These are phyloP conservation scores for Botryotinia narcissicola DNA, from an alignment of 2,329 filamentous ascomycete genomes.

Conservation along the genomic window DNA sequence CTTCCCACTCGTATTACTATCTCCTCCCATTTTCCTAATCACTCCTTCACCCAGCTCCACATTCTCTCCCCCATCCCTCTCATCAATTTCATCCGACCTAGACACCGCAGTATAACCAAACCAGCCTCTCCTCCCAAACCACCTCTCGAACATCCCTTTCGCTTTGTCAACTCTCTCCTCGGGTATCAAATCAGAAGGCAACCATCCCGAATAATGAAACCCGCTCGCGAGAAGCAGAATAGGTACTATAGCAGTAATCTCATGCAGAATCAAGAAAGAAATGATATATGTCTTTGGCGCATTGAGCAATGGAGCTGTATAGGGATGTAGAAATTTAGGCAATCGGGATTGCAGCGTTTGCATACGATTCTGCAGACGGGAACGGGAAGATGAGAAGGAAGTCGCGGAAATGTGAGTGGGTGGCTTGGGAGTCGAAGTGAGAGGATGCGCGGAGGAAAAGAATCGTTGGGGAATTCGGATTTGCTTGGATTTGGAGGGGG, in stretches of 20 bases:
- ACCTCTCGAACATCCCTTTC: constrained; percentile 71
- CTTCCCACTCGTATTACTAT: constrained; percentile 36
- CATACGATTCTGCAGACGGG: background rate
- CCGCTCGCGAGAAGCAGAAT: constrained; percentile 69
- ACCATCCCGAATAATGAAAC: constrained; percentile 78
- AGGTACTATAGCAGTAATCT: constrained; percentile 82
- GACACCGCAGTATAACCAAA: constrained; percentile 53
- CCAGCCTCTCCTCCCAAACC: constrained; percentile 78
- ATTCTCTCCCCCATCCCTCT: constrained; percentile 26
- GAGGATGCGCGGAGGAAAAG: background rate
- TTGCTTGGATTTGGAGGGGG: background rate
- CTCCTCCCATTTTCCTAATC: constrained; percentile 31
- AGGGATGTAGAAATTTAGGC: constrained; percentile 65
- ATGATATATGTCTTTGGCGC: constrained; percentile 81
- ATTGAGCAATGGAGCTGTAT: constrained; percentile 66
- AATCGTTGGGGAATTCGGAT: background rate
- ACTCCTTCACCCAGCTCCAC: constrained; percentile 30
- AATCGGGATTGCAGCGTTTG: constrained; percentile 25
- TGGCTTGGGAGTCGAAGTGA: background rate
- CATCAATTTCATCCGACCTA: background rate
- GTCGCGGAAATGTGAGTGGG: background rate
- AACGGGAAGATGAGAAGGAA: background rate
- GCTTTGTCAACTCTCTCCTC: constrained; percentile 38
- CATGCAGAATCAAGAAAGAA: constrained; percentile 87
- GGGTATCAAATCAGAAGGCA: constrained; percentile 48